Conservation (phyloP, 2,329 filamentous ascomycete species). For the Thelonectria rubi region DNA sequence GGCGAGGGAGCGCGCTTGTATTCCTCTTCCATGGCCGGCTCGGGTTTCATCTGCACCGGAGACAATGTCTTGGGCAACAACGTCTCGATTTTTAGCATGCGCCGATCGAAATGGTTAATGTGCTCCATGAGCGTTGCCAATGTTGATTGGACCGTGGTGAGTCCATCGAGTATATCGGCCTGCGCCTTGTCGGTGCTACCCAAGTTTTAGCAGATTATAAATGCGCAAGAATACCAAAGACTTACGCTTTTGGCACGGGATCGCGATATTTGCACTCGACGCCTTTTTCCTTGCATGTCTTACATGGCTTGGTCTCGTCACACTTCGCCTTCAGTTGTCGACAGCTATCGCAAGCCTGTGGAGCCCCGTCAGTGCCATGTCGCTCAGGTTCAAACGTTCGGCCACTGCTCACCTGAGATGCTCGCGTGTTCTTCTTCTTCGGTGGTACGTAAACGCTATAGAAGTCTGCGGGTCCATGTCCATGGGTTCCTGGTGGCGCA, state of each 20-base stretch:
- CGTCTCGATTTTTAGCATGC: slow-evolving; percentile 49
- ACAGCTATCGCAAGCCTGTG: slow-evolving; percentile 88
- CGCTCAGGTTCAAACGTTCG: not conserved
- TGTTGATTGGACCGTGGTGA: slow-evolving; percentile 53
- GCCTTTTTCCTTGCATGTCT: slow-evolving; percentile 88
- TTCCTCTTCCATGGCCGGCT: slow-evolving; percentile 45
- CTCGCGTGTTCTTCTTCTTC: slow-evolving; percentile 72
- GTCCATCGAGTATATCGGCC: slow-evolving; percentile 67
- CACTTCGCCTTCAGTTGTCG: slow-evolving; percentile 90
- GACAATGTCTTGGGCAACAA: slow-evolving; percentile 35
- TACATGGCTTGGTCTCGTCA: slow-evolving; percentile 84
- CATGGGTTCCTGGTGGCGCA: slow-evolving; percentile 20
- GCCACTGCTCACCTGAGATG: slow-evolving; percentile 62
- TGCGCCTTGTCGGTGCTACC: slow-evolving; percentile 67
- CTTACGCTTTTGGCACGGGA: slow-evolving; percentile 89
- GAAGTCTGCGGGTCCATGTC: slow-evolving; percentile 44
- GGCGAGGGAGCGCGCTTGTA: slow-evolving; percentile 40
- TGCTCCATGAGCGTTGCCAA: slow-evolving; percentile 50
- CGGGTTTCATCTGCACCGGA: slow-evolving; percentile 38
- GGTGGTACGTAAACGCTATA: slow-evolving; percentile 54
- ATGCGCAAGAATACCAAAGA: slow-evolving; percentile 25
- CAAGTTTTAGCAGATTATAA: slow-evolving; percentile 22
- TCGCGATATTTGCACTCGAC: slow-evolving; percentile 89
- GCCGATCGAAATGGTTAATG: slow-evolving; percentile 51
- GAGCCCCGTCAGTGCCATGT: slow-evolving; percentile 26